Percentiles rank a stretch among this genome's conserved stretches.
Conservation (phyloP, 164 flowering plant genomes). For the Houttuynia cordata region DNA sequence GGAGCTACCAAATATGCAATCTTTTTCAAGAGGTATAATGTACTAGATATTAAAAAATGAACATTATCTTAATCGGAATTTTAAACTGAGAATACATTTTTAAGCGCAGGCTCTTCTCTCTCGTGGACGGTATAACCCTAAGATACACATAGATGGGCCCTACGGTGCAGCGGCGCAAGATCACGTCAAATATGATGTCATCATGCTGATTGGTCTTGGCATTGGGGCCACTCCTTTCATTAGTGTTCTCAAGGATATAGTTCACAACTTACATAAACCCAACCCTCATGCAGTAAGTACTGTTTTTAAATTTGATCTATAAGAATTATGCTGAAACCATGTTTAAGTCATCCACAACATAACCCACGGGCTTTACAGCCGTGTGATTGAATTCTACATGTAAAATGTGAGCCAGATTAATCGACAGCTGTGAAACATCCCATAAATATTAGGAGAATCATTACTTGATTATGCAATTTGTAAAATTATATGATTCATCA, state of each 20-base stretch:
- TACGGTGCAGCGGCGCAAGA: conserved; percentile 47
- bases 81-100: background rate
- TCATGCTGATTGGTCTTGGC: conserved; percentile 38
- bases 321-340: too few relatives aligned
- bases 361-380: too few relatives aligned
- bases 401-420: background rate
- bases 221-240: conserved; percentile 51
- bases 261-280: conserved; percentile 10
- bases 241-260: conserved; percentile 34
- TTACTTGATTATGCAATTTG: too few relatives aligned
- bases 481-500: too few relatives aligned
- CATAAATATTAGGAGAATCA: too few relatives aligned
- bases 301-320: too few relatives aligned
- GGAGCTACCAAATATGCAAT: conserved; percentile 32
- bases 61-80: background rate
- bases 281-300: background rate
- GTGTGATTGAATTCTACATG: too few relatives aligned
- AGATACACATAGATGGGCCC: conserved; percentile 33
- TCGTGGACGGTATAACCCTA: conserved; percentile 16
- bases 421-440: too few relatives aligned
- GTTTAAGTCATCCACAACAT: too few relatives aligned
- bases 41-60: background rate
- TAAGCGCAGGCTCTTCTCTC: conserved; percentile 19
- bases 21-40: conserved; percentile 33
- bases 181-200: conserved; percentile 30